A percentile compares a stretch with the other conserved stretches of the same genome.
Evolutionary conservation across 768 basidiomycete genomes (phyloP).

Genomic region (Hysterangium stoloniferum): DNA sequence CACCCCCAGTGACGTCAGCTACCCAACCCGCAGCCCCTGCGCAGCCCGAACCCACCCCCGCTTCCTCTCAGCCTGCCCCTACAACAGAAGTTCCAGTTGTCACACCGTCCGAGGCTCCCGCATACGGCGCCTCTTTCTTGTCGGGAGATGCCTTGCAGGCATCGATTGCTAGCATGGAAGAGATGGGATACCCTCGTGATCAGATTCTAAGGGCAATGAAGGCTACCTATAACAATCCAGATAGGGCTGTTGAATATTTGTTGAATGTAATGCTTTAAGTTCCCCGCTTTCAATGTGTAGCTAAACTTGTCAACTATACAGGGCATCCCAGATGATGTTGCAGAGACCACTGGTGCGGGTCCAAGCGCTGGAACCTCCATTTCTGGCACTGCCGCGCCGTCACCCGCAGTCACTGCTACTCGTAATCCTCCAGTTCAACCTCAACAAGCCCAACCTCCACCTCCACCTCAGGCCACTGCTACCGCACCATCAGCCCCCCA

Average conservation of each 20-base stretch:
- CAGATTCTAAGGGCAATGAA: conserved; percentile 79
- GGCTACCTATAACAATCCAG: conserved; percentile 96
- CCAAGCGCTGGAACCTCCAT: conserved; percentile 26
- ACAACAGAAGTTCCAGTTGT: conserved; percentile 26
- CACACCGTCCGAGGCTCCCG: conserved; percentile 23
- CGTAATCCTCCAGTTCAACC: conserved; percentile 31
- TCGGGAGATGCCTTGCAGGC: conserved; percentile 68
- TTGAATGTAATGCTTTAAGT: conserved; percentile 58
- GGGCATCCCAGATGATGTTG: conserved; percentile 75
- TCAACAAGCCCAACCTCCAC: conserved; percentile 12
- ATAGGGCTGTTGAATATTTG: conserved; percentile 96
- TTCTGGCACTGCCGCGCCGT: conserved; percentile 30
- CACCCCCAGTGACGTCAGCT: conserved; percentile 26
- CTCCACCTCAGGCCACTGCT: neutral
- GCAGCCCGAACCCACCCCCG: conserved; percentile 23
- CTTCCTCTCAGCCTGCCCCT: conserved; percentile 28
- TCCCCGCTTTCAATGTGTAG: conserved; percentile 8
- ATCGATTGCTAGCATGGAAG: conserved; percentile 75
- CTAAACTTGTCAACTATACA: conserved; percentile 23
- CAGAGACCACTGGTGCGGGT: conserved; percentile 28
- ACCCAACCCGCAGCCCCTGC: conserved; percentile 29
- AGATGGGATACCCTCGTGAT: conserved; percentile 91
- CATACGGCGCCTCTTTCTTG: conserved; percentile 58
- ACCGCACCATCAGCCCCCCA: conserved; percentile 36
- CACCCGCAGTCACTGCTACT: conserved; percentile 27